phyloP scores from a whole-genome alignment of 306 rosid species.

The Cicer pinnatifidum region DNA sequence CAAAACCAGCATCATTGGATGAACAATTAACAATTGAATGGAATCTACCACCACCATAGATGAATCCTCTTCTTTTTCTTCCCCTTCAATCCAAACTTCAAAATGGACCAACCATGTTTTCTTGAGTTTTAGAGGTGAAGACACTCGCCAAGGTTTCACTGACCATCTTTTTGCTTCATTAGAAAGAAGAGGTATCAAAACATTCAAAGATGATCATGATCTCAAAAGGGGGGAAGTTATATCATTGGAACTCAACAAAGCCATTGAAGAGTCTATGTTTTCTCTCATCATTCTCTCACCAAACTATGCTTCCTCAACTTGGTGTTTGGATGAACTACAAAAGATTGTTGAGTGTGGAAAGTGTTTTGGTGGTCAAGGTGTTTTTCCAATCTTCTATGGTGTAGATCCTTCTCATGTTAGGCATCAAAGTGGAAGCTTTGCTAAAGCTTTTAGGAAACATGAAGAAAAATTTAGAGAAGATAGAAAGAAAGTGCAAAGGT shows the following conservation, averaged over 20 bases:
- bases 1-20: neutral
- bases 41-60: constrained; percentile 16
- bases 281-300: constrained; percentile 45
- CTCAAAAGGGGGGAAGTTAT: constrained; percentile 42
- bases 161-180: constrained; percentile 47
- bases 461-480: constrained; percentile 41
- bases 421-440: constrained; percentile 43
- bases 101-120: constrained; percentile 47
- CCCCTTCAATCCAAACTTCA: constrained; percentile 1
- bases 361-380: constrained; percentile 13
- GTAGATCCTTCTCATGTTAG: constrained; percentile 51
- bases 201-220: constrained; percentile 47
- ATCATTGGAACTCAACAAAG: constrained; percentile 42
- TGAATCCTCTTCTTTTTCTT: constrained; percentile 39
- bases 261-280: constrained; percentile 49
- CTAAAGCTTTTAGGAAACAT: constrained; percentile 38
- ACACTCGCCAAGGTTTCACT: constrained; percentile 45
- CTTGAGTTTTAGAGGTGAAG: constrained; percentile 48
- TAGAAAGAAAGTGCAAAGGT: constrained; percentile 29
- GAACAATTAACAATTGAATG: constrained; percentile 31
- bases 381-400: constrained; percentile 48
- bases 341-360: constrained; percentile 46
- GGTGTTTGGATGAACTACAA: constrained; percentile 51
- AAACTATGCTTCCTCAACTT: constrained; percentile 47
- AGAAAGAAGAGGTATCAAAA: constrained; percentile 42